Evolutionary conservation across 129 eudicot genomes (phyloP).

Genomic region (Tagetes erecta): DNA sequence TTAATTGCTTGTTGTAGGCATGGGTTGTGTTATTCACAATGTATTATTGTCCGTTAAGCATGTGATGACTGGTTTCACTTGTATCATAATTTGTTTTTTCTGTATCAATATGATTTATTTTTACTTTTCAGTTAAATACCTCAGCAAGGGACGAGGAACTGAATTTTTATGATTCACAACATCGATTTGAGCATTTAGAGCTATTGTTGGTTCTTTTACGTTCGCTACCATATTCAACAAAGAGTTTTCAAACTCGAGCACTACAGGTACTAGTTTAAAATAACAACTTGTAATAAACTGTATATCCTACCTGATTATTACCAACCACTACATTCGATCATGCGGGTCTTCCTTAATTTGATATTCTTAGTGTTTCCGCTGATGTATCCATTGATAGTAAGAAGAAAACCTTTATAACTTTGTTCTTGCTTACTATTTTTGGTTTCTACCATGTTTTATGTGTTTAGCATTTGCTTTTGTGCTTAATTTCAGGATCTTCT

Average conservation of each 20-base stretch:
- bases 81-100: not conserved
- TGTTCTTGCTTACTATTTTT: slow-evolving; percentile 4
- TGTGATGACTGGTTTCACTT: not conserved
- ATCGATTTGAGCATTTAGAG: slow-evolving; percentile 81
- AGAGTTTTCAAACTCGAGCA: slow-evolving; percentile 68
- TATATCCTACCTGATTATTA: slow-evolving; percentile 4
- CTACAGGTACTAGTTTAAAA: slow-evolving; percentile 58
- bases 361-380: slow-evolving; percentile 3
- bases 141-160: slow-evolving; percentile 77
- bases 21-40: not conserved
- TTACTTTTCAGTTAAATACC: slow-evolving; percentile 58
- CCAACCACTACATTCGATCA: slow-evolving; percentile 5
- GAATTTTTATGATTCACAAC: slow-evolving; percentile 81
- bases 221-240: slow-evolving; percentile 80
- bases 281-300: slow-evolving; percentile 7
- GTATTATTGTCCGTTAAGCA: not conserved
- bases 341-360: not conserved
- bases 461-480: slow-evolving; percentile 29
- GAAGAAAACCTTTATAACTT: not conserved
- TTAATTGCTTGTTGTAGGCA: not conserved
- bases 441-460: slow-evolving; percentile 24
- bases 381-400: not conserved
- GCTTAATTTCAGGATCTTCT: slow-evolving; percentile 94
- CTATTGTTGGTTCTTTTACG: slow-evolving; percentile 78
- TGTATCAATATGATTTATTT: not conserved